Evolutionary conservation across 495 filamentous ascomycete genomes (phyloP).

Genomic region (Evansstolkia leycettana): DNA sequence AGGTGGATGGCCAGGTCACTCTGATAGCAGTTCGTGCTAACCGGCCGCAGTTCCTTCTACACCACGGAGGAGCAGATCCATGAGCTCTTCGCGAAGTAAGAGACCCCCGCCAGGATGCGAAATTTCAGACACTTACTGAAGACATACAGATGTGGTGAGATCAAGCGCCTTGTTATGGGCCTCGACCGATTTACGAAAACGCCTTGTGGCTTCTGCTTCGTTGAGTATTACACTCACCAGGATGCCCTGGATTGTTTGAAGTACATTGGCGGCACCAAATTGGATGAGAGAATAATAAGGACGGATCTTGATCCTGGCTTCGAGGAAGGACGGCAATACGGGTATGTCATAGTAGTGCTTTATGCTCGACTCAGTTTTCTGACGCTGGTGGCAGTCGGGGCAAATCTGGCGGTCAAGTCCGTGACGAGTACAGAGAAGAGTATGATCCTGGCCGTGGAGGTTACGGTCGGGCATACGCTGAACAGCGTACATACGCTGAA

Average conservation of each 20-base stretch:
- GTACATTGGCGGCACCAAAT: conserved; percentile 96
- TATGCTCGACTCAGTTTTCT: conserved; percentile 10
- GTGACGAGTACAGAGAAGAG: conserved; percentile 94
- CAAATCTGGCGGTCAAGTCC: conserved; percentile 92
- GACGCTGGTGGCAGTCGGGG: conserved; percentile 40
- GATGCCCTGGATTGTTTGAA: conserved; percentile 97
- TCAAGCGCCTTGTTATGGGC: conserved; percentile 97
- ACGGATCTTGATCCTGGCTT: conserved; percentile 97
- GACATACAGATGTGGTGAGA: conserved; percentile 65
- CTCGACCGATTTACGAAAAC: conserved; percentile 94
- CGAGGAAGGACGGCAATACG: conserved; percentile 90
- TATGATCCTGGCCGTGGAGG: conserved; percentile 92
- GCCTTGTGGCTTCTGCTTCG: conserved; percentile 97
- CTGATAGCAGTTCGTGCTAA: conserved; percentile 15
- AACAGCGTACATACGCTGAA: conserved; percentile 48
- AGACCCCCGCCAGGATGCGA: background rate
- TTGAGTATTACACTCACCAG: conserved; percentile 96
- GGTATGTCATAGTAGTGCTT: conserved; percentile 30
- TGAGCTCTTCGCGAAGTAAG: conserved; percentile 82
- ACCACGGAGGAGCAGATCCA: conserved; percentile 99
- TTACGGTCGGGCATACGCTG: conserved; percentile 56
- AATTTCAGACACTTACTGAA: too few relatives aligned
- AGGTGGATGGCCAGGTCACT: conserved; percentile 20
- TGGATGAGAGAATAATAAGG: conserved; percentile 91
- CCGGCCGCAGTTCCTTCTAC: conserved; percentile 75